Percentiles rank a stretch among this genome's conserved stretches.
Conservation (phyloP, 1,284 basidiomycete genomes). For the Spongispora temasekensis region DNA sequence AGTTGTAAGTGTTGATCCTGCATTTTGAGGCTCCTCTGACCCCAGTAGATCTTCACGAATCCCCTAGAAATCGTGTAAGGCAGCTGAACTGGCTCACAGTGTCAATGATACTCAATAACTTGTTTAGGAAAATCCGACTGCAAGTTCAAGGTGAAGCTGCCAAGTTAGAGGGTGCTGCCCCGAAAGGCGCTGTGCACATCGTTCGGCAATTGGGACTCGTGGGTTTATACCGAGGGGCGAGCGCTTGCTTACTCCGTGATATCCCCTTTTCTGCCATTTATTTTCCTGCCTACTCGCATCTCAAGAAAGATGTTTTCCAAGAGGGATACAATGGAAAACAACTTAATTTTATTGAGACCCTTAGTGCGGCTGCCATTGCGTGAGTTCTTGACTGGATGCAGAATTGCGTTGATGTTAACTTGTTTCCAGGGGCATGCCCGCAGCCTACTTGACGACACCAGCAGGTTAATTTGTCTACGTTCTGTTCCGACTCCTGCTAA, state of each 20-base stretch:
- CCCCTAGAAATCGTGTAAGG: slow-evolving; percentile 90
- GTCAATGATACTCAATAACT: slow-evolving; percentile 4
- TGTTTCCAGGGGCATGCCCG: slow-evolving; percentile 84
- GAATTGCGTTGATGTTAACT: slow-evolving; percentile 21
- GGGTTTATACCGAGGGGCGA: slow-evolving; percentile 90
- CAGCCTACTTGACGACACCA: slow-evolving; percentile 84
- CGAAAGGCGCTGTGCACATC: slow-evolving; percentile 90
- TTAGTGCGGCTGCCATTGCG: slow-evolving; percentile 82
- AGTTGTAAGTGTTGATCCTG: slow-evolving; percentile 69
- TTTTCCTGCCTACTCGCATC: slow-evolving; percentile 78
- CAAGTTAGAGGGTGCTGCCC: slow-evolving; percentile 75
- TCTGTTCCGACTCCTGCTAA: slow-evolving; percentile 13
- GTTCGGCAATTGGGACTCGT: slow-evolving; percentile 90
- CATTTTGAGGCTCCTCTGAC: slow-evolving; percentile 16
- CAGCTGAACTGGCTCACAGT: not conserved
- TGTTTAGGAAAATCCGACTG: slow-evolving; percentile 87
- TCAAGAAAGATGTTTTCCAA: slow-evolving; percentile 92
- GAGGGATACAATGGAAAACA: slow-evolving; percentile 97
- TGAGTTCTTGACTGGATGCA: slow-evolving; percentile 50
- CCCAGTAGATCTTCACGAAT: slow-evolving; percentile 87
- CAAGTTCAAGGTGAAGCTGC: slow-evolving; percentile 97
- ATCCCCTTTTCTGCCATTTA: slow-evolving; percentile 93
- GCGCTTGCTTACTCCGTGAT: slow-evolving; percentile 87
- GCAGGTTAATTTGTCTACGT: slow-evolving; percentile 54
- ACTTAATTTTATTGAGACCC: slow-evolving; percentile 88